Conservation (phyloP, 176 grass and related monocot species). For the Musa schizocarpa region DNA sequence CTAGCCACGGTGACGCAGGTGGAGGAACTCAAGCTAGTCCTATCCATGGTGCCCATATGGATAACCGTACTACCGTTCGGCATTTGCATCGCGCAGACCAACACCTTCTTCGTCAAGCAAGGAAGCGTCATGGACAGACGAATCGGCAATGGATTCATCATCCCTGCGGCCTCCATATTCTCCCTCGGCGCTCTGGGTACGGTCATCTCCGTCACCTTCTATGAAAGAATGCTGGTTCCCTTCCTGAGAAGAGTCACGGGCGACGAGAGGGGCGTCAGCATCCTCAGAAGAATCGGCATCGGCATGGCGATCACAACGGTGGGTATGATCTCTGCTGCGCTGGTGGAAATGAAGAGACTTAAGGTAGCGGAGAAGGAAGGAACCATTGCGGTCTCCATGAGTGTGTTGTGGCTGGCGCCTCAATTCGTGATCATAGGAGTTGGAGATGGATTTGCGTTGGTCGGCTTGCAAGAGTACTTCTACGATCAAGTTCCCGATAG, state of each 20-base stretch:
- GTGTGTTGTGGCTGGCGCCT: constrained; percentile 29
- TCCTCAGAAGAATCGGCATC: constrained; percentile 63
- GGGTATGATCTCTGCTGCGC: constrained; percentile 32
- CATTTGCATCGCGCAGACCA: constrained; percentile 43
- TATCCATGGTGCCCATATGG: constrained; percentile 81
- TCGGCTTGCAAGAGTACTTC: constrained; percentile 80
- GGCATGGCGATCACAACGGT: constrained; percentile 39
- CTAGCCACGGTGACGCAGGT: constrained; percentile 81
- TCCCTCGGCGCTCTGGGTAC: constrained; percentile 41
- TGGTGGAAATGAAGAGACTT: constrained; percentile 40
- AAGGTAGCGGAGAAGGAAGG: neutral
- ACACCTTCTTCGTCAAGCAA: constrained; percentile 94
- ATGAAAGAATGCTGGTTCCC: constrained; percentile 56
- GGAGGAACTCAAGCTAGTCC: constrained; percentile 77
- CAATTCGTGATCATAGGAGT: constrained; percentile 57
- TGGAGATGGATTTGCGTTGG: constrained; percentile 60
- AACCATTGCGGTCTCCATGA: constrained; percentile 1
- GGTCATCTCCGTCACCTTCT: constrained; percentile 41
- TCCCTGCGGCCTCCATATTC: constrained; percentile 60
- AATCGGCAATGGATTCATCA: constrained; percentile 33
- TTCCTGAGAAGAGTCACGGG: constrained; percentile 43
- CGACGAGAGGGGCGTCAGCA: constrained; percentile 63
- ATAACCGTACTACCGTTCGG: constrained; percentile 54
- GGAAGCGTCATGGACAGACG: constrained; percentile 62
- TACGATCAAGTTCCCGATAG: constrained; percentile 73